These are phyloP conservation scores for Diatrype stigma DNA, from an alignment of 2,329 filamentous ascomycete species.

Conservation along the genomic window DNA sequence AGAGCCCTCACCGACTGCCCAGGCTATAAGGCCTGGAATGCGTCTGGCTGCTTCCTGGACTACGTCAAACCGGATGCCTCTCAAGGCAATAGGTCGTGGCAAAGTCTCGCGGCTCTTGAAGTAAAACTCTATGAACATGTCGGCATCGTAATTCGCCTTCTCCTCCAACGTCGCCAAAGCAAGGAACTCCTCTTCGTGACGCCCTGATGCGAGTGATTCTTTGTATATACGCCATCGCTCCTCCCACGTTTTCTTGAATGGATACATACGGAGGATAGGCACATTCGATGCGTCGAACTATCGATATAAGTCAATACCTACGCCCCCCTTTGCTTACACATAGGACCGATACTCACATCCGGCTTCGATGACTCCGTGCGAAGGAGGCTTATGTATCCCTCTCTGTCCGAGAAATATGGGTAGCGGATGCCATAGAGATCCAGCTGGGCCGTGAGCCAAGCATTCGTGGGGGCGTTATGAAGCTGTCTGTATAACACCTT, in stretches of 20 bases:
- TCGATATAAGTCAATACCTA: background rate
- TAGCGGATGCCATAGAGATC: constrained; percentile 6
- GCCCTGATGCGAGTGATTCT: constrained; percentile 4
- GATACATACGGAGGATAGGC: background rate
- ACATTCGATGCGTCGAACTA: constrained; percentile 1
- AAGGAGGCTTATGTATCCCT: background rate
- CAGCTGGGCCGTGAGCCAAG: constrained; percentile 4
- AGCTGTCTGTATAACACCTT: background rate
- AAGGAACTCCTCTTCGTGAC: constrained; percentile 6
- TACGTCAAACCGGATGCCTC: constrained; percentile 5
- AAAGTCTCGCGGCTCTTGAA: constrained; percentile 1
- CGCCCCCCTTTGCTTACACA: background rate
- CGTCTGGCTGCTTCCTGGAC: constrained; percentile 1
- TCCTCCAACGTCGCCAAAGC: constrained; percentile 7
- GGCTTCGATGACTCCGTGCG: constrained; percentile 3
- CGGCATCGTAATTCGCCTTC: constrained; percentile 8
- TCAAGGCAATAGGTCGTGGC: constrained; percentile 4
- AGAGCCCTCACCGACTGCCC: constrained; percentile 3
- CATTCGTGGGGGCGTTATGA: background rate
- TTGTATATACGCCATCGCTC: constrained; percentile 3
- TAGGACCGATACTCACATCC: constrained; percentile 1
- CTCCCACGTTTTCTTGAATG: constrained; percentile 5
- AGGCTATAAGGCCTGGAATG: constrained; percentile 1
- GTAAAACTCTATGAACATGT: constrained; percentile 7
- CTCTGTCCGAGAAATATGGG: too few species aligned